Evolutionary conservation across 495 filamentous ascomycete genomes (phyloP).

Genomic region (Chaetomidium leptoderma): DNA sequence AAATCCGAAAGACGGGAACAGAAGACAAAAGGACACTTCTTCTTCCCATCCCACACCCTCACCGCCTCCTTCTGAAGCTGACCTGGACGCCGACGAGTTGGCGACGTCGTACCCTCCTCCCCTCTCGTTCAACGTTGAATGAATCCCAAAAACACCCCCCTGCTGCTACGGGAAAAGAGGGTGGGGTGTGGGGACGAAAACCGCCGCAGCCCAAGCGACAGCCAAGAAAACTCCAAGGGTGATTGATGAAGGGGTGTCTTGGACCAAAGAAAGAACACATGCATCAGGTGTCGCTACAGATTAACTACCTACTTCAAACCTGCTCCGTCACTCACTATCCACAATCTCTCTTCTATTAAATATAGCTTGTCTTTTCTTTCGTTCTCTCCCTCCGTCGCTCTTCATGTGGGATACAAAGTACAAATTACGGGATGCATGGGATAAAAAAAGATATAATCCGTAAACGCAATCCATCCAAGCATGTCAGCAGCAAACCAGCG

Average conservation of each 20-base stretch:
- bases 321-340: too few species aligned
- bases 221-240: constrained; percentile 1
- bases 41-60: neutral
- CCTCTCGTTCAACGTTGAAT: constrained; percentile 5
- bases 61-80: neutral
- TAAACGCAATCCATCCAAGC: too few species aligned
- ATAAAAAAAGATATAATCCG: too few species aligned
- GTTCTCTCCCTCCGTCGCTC: too few species aligned
- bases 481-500: too few species aligned
- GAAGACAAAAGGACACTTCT: neutral
- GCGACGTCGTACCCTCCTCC: neutral
- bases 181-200: constrained; percentile 10
- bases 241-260: neutral
- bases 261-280: neutral
- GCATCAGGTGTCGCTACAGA: too few species aligned
- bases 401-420: too few species aligned
- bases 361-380: too few species aligned
- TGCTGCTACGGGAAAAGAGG: constrained; percentile 4
- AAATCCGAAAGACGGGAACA: too few species aligned
- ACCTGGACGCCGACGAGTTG: neutral
- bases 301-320: too few species aligned
- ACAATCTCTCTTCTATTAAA: too few species aligned
- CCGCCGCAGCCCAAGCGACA: constrained; percentile 10
- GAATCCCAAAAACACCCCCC: constrained; percentile 3
- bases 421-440: too few species aligned